Base-by-base conservation (phyloP, 108 stramenopile genomes). In the Chaetoceros muelleri region DNA sequence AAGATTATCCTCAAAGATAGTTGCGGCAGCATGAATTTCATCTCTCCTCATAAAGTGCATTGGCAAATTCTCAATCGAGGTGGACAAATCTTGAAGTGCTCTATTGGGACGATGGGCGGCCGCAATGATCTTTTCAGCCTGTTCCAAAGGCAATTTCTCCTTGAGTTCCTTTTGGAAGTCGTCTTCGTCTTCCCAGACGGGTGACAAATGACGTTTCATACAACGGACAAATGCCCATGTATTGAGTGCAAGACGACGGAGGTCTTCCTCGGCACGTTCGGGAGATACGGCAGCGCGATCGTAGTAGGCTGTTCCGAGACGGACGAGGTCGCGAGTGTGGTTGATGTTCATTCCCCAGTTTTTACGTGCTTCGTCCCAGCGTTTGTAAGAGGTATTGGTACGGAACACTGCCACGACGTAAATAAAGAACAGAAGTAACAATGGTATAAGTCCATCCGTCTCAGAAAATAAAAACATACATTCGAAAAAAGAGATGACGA, bases 201-300 rank as follows among this genome's bases (percentile, higher is more conserved):
- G 78, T 40, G 67, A 70, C 3, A 85, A 56, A 27, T 85, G 79
- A 46, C 78, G 74, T 56, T 76, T 81, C 67, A 80, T 76, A 49
- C 69, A 51, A 3, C 80, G 69, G 2, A 82, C 76, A 64, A 85
- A 81, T 8, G 80, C 76, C 84, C 84, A 85, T 1, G 78, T 80
- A 52, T 55, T 61, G 16, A 75, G 53, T 46, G 66, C 67, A n/a
- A 85, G 57, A 22, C 66, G 67, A 0, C 74, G 60, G 44, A 84
- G n/a, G n/a, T 81, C 76, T 13, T 68, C 67, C 2, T 61, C 53
- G 16, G 78, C 76, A 30, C 68, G 60, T 25, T 67, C 67, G 5
- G 61, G 63, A 8, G 64, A 52, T 26, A 70, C 64, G 3, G 21
- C 46, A 13, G 64, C 64, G 26, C 59, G 57, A 24, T 76, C 80